phyloP scores from a whole-genome alignment of 164 flowering plant species.

The Kingdonia uniflora region DNA sequence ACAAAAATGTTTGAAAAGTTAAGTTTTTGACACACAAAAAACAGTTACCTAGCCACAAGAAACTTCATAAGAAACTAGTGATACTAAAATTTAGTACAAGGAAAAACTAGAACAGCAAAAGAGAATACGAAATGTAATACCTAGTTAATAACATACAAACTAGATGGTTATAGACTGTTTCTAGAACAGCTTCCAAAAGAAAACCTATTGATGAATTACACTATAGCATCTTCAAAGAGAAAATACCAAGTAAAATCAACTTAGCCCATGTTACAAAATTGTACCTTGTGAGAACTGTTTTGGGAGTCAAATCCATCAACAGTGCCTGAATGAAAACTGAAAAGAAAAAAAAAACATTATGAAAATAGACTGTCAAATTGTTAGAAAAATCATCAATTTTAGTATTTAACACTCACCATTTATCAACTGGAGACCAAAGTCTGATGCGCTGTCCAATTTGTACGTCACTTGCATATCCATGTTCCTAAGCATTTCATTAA shows the following conservation, averaged over 20 bases:
- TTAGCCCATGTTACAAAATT: neutral
- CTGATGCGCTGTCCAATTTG: conserved; percentile 29
- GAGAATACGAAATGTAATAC: neutral
- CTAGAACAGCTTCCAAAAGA: no score
- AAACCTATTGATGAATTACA: neutral
- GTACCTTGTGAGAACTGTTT: conserved; percentile 35
- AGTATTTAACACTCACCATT: neutral
- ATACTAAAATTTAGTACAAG: no score
- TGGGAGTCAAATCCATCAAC: conserved; percentile 26
- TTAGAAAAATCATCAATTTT: neutral
- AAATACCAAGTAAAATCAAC: neutral
- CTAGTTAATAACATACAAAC: no score
- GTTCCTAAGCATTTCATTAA: conserved; percentile 16
- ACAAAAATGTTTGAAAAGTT: no score
- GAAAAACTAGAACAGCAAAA: no score
- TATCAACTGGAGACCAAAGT: conserved; percentile 24
- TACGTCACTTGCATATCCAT: conserved; percentile 10
- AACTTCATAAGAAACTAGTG: no score
- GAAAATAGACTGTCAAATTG: neutral
- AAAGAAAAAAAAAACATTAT: neutral
- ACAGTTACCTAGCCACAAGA: no score
- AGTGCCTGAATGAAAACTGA: conserved; percentile 31
- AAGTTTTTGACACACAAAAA: no score
- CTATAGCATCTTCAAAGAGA: neutral
- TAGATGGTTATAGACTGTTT: no score